phyloP scores from a whole-genome alignment of 2,329 filamentous ascomycete species.

The Ophiostoma novo-ulmi region DNA sequence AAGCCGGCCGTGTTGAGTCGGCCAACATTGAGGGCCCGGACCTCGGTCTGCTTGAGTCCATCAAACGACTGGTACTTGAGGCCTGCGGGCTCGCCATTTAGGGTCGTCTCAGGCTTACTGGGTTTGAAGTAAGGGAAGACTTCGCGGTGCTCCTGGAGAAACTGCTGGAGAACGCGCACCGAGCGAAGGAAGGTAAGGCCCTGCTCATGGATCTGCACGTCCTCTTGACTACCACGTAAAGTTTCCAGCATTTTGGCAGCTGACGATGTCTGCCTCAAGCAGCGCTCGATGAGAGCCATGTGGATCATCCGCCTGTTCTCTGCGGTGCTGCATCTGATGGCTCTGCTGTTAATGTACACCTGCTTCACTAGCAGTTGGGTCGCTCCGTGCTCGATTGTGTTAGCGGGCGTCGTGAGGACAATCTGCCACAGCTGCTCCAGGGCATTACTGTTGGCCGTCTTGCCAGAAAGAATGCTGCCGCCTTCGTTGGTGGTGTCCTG shows the following conservation, averaged over 20 bases:
- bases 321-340: slow-evolving; percentile 47
- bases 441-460: slow-evolving; percentile 45
- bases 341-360: slow-evolving; percentile 58
- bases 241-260: slow-evolving; percentile 54
- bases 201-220: slow-evolving; percentile 44
- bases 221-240: slow-evolving; percentile 39
- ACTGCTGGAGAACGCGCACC: slow-evolving; percentile 61
- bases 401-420: slow-evolving; percentile 61
- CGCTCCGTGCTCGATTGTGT: slow-evolving; percentile 61
- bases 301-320: slow-evolving; percentile 56
- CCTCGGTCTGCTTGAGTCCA: slow-evolving; percentile 52
- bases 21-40: slow-evolving; percentile 61
- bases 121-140: slow-evolving; percentile 52
- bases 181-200: slow-evolving; percentile 64
- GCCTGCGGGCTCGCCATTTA: slow-evolving; percentile 58
- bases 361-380: slow-evolving; percentile 64
- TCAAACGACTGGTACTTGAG: slow-evolving; percentile 73
- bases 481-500: slow-evolving; percentile 34
- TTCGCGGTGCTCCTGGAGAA: slow-evolving; percentile 59
- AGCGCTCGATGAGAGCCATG: slow-evolving; percentile 65
- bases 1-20: slow-evolving; percentile 65
- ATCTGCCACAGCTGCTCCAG: slow-evolving; percentile 79
- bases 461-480: slow-evolving; percentile 31
- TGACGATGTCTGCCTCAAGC: slow-evolving; percentile 62
- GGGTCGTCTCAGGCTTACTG: slow-evolving; percentile 49